Base-by-base conservation (phyloP, 306 rosid species). In the Citrullus amarus region DNA sequence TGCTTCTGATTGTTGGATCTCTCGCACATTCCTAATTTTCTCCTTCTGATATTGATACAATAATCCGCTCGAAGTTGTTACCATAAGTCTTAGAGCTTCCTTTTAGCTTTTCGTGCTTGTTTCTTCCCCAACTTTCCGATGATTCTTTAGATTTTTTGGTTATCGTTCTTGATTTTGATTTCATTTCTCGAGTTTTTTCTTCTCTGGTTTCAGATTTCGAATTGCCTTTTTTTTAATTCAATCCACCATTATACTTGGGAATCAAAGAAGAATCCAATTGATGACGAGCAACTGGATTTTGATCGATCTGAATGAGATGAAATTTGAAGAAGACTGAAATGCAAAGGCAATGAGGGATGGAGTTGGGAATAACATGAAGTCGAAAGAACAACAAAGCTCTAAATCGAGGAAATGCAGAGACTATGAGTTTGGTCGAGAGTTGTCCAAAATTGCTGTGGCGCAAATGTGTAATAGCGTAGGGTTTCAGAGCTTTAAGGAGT, bases 401-500 rank as follows among this genome's bases (percentile, higher is more conserved):
- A 50, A 39, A n/a, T 53, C 79, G 25, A 66, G 11, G 54, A 81
- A 87, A 80, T 38, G 73, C 36, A 76, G 85, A 41, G 75, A 71
- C 55, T 89, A 83, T 70, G 92, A 87, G 70, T 92, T 87, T 44
- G 92, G 93, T 12, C 90, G 88, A 51, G 89, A 89, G 25, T 83
- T 90, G 34, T 77, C 91, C 1, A 89, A 78, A 82, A 80, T 89
- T 63, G 91, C 89, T 2, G 92, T 88, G 77, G 90, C 92, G 15
- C 94, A 92, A 84, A 76, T 94, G 67, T 94, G 97, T 36, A 85
- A 92, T 25, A 59, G 83, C 13, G 82, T 61, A 1, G 97, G 98
- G 20, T 92, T 89, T 78, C 86, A 85, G 39, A 34, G 86, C 74
- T 80, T 85, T 81, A 88, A 83, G 74, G 89, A 84, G 59, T 87